Evolutionary conservation across 768 basidiomycete species (phyloP), one percentile per base, ranked within the genome.

Genomic region (Candolleomyces eurysporus): DNA sequence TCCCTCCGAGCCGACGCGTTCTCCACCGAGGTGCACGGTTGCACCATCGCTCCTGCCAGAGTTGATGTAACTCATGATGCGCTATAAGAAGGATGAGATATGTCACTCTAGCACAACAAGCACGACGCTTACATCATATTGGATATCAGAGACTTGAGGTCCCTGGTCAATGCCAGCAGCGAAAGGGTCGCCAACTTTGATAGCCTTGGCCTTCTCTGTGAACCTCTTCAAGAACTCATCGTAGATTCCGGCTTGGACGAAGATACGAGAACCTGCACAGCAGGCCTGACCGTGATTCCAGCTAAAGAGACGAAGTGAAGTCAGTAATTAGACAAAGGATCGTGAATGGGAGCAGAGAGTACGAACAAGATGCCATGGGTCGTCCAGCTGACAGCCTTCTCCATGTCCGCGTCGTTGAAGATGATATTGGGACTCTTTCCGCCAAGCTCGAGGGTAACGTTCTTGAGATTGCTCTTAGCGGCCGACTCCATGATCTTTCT

Each of bases 181-280:
- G 76, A 94, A 92, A 1, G 91, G 91, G 66, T 90, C 84, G 21
- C 91, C 92, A 58, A 91, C 66, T 71, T 84, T 84, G 71, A 90
- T 74, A 0, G 69, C 59, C 68, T 76, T 73, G 53, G 87, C 78
- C 71, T 82, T 79, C 30, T 74, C 81, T 1, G 82, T 81, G 74
- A 94, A 89, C 57, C 71, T 78, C 53, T 75, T 70, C 57, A 93
- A 72, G 79, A 96, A 95, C 65, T 86, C 73, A 72, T 94, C 90
- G 71, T 94, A 94, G 65, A 94, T 85, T 6, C 78, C 75, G 57
- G 84, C 85, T 65, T 94, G 92, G 11, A 96, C 90, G 69, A 84
- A 94, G 63, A 95, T 88, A 54, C 94, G 84, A 14, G 92, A 89
- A 13, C 92, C 90, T 7, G 92, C 92, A 64, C 84, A 84, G 75